Percentiles rank a stretch among this genome's conserved stretches.
Conservation (phyloP, 805 yeast genomes). For the Lachancea mirantina region DNA sequence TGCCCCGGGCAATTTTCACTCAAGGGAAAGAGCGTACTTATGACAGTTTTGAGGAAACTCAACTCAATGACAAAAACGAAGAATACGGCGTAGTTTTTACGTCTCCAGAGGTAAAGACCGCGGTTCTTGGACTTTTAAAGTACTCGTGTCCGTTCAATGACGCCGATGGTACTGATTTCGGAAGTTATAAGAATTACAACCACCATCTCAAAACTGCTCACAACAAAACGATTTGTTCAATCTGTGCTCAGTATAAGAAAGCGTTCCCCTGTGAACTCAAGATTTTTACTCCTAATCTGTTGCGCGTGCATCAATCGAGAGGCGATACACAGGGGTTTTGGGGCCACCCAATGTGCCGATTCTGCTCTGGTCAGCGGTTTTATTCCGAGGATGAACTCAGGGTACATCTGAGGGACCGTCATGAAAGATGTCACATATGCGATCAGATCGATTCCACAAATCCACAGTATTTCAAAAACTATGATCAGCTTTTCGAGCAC, state of each 20-base stretch:
- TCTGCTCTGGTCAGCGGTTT: constrained; percentile 66
- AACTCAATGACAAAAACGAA: constrained; percentile 34
- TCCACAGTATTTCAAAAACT: constrained; percentile 74
- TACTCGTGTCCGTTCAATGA: constrained; percentile 50
- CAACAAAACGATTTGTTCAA: constrained; percentile 55
- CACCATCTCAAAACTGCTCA: constrained; percentile 65
- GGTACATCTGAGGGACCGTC: constrained; percentile 72
- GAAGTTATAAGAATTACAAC: constrained; percentile 48
- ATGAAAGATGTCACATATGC: constrained; percentile 87
- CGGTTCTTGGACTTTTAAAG: constrained; percentile 45
- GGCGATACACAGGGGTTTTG: constrained; percentile 76
- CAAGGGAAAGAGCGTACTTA: constrained; percentile 36
- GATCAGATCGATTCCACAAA: constrained; percentile 53
- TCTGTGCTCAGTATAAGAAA: constrained; percentile 71
- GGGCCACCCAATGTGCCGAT: constrained; percentile 86
- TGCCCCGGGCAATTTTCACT: constrained; percentile 50
- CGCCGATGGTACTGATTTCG: constrained; percentile 30
- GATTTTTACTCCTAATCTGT: constrained; percentile 51
- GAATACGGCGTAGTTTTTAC: constrained; percentile 57
- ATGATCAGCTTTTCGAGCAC: constrained; percentile 67
- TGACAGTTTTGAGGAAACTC: constrained; percentile 31
- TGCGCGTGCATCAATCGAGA: constrained; percentile 59
- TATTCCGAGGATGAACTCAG: constrained; percentile 85
- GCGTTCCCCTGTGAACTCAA: constrained; percentile 69
- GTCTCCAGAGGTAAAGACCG: constrained; percentile 38